Percentiles rank a stretch among this genome's conserved stretches.
These are phyloP conservation scores for Mrakia gelida DNA, from an alignment of 768 basidiomycete species.

Conservation along the genomic window DNA sequence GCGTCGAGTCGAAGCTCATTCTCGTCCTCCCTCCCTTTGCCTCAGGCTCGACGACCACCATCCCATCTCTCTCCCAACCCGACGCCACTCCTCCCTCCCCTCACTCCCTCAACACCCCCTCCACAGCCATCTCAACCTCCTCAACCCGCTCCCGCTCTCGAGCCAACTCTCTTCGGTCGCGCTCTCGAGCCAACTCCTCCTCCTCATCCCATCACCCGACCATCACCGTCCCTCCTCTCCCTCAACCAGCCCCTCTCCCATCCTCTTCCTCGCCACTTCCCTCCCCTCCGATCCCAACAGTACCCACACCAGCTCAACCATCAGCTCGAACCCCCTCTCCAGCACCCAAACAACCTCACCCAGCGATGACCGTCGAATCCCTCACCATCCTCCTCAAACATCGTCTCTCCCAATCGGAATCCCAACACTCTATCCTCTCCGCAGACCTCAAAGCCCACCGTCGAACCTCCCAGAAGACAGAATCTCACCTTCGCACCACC, in stretches of 20 bases:
- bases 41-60: constrained; percentile 16
- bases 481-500: constrained; percentile 73
- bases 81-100: constrained; percentile 5
- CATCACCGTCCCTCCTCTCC: constrained; percentile 3
- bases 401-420: constrained; percentile 21
- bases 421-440: constrained; percentile 12
- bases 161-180: constrained; percentile 41
- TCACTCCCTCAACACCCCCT: neutral
- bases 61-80: constrained; percentile 2
- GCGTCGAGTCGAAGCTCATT: neutral
- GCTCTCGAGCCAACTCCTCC: constrained; percentile 36
- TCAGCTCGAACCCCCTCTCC: neutral
- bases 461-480: constrained; percentile 75
- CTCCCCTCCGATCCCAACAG: neutral
- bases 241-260: neutral
- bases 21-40: neutral
- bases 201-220: neutral
- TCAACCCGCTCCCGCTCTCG: constrained; percentile 38
- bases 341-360: neutral
- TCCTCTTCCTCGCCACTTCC: neutral
- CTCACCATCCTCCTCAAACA: neutral
- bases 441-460: constrained; percentile 68
- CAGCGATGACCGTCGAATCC: constrained; percentile 11
- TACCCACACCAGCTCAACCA: neutral
- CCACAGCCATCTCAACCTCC: constrained; percentile 35